phyloP scores from a whole-genome alignment of 163 green algal genomes.

The Scenedesmus sp. region DNA sequence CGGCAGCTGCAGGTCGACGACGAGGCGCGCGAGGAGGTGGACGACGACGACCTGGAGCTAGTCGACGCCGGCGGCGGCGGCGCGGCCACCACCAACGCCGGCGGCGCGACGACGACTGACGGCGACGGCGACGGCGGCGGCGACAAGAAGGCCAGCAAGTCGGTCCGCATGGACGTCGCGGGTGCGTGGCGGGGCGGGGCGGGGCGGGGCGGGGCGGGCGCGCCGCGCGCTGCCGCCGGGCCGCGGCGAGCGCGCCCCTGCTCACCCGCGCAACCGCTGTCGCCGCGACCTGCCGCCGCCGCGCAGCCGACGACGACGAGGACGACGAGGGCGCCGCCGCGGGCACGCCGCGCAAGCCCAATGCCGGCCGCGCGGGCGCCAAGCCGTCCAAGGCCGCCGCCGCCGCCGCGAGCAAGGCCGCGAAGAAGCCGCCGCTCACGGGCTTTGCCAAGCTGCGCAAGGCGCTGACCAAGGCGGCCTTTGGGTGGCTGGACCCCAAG shows the following conservation, averaged over 20 bases:
- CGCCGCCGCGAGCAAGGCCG: background rate
- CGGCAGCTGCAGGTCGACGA: slow-evolving; percentile 26
- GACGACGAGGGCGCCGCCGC: background rate
- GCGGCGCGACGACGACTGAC: background rate
- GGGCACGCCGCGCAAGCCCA: too few species aligned
- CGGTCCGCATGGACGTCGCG: background rate
- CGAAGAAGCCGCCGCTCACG: slow-evolving; percentile 1
- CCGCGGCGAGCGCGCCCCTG: too few species aligned
- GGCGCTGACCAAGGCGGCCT: background rate
- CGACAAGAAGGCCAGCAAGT: slow-evolving; percentile 24
- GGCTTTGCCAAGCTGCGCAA: background rate
- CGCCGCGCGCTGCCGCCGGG: too few species aligned
- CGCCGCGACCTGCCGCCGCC: too few species aligned
- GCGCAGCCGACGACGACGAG: slow-evolving; percentile 15
- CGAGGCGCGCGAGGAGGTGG: background rate
- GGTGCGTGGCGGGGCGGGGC: too few species aligned
- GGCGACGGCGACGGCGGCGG: too few species aligned
- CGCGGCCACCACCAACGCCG: background rate
- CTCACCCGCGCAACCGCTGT: too few species aligned
- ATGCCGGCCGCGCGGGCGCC: background rate
- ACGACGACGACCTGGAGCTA: slow-evolving; percentile 35
- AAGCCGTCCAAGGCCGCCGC: background rate
- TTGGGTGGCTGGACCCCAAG: slow-evolving; percentile 18
- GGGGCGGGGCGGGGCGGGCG: too few species aligned
- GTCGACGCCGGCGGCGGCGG: background rate